phyloP scores from a whole-genome alignment of 2,329 filamentous ascomycete genomes.

The Purpureocillium takamizusanense region DNA sequence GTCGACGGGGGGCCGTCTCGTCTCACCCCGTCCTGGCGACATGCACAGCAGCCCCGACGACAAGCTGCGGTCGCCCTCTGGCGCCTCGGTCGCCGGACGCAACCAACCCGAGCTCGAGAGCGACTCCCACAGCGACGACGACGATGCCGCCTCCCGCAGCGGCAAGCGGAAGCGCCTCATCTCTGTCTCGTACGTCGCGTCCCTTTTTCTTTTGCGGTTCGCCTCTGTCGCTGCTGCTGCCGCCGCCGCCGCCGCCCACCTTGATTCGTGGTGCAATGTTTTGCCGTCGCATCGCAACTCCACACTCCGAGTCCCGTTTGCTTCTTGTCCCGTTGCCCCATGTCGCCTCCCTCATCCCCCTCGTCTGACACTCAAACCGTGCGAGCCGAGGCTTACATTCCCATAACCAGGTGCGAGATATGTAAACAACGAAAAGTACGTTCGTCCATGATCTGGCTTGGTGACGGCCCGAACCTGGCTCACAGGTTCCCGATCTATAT shows the following conservation, averaged over 20 bases:
- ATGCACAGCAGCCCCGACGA: constrained; percentile 13
- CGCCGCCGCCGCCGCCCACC: background rate
- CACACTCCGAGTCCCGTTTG: background rate
- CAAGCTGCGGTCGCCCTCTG: constrained; percentile 11
- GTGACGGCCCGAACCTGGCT: background rate
- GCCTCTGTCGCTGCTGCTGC: background rate
- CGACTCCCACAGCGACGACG: constrained; percentile 42
- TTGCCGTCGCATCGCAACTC: too few species aligned
- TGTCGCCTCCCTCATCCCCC: constrained; percentile 9
- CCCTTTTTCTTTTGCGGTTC: constrained; percentile 13
- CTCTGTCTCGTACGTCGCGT: constrained; percentile 44
- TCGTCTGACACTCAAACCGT: constrained; percentile 1
- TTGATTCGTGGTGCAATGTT: background rate
- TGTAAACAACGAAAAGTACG: constrained; percentile 73
- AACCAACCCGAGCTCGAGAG: constrained; percentile 33
- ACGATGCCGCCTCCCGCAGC: constrained; percentile 24
- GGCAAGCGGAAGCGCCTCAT: constrained; percentile 52
- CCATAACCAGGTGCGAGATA: constrained; percentile 54
- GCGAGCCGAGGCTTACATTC: constrained; percentile 24
- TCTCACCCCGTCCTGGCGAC: constrained; percentile 2
- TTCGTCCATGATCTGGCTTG: background rate
- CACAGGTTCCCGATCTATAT: too few species aligned
- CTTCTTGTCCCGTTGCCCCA: constrained; percentile 2
- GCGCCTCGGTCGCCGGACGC: constrained; percentile 20
- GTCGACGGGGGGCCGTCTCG: background rate